A percentile compares a stretch with the other conserved stretches of the same genome.
Conservation (phyloP, 2,329 filamentous ascomycete species). For the Hirsutella rhossiliensis region DNA sequence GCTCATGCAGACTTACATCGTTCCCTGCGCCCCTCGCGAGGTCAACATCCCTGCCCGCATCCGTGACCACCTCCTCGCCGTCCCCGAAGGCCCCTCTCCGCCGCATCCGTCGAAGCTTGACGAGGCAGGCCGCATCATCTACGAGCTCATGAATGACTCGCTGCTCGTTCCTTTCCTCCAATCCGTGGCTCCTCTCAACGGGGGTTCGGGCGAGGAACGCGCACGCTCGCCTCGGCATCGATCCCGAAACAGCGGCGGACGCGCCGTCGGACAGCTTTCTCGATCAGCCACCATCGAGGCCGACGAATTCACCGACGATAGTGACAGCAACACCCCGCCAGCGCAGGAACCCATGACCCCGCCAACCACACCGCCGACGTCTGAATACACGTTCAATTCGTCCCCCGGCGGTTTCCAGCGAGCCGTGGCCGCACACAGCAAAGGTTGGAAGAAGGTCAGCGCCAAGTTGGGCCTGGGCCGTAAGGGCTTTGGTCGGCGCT, state of each 20-base stretch:
- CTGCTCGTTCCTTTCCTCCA: conserved; percentile 88
- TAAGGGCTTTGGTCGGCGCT: conserved; percentile 33
- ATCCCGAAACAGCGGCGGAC: conserved; percentile 1
- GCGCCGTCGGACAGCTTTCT: conserved; percentile 3
- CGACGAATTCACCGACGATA: conserved; percentile 51
- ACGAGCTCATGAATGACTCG: conserved; percentile 96
- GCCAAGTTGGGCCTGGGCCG: conserved; percentile 47
- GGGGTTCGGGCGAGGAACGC: conserved; percentile 22
- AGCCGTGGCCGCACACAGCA: conserved; percentile 41
- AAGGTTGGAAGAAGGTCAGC: conserved; percentile 53
- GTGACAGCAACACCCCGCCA: conserved; percentile 44
- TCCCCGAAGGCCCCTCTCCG: conserved; percentile 44
- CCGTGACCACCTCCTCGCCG: conserved; percentile 62
- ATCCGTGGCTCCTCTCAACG: conserved; percentile 30
- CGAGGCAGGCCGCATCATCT: conserved; percentile 75
- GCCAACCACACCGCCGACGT: conserved; percentile 57
- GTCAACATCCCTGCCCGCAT: conserved; percentile 84
- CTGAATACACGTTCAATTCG: conserved; percentile 39
- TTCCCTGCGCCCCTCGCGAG: conserved; percentile 72
- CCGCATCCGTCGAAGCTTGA: conserved; percentile 66
- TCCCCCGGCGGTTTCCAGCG: conserved; percentile 42
- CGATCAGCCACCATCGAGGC: conserved; percentile 30
- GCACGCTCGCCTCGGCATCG: conserved; percentile 24
- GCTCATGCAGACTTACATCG: conserved; percentile 80
- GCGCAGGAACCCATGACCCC: conserved; percentile 58